Evolutionary conservation across 2,329 filamentous ascomycete genomes (phyloP).

Genomic region (Pseudocercospora fijiensis): DNA sequence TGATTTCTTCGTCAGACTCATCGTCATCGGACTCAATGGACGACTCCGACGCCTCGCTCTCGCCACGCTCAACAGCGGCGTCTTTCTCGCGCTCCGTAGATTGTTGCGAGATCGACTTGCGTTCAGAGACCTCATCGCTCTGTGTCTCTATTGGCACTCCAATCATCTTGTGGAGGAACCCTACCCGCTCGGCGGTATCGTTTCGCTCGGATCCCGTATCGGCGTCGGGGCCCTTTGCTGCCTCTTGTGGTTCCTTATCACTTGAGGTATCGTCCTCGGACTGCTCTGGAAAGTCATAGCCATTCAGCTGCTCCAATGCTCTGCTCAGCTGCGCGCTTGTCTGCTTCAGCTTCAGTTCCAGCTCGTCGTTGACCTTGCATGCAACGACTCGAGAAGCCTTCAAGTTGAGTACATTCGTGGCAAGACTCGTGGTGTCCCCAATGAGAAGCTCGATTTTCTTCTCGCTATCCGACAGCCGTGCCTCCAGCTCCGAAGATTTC

Average conservation of each 20-base stretch:
- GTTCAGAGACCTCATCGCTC: neutral
- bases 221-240: neutral
- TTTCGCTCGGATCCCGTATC: neutral
- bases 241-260: neutral
- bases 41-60: too few relatives aligned
- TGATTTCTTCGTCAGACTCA: neutral
- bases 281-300: neutral
- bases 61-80: too few relatives aligned
- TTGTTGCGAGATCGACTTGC: too few relatives aligned
- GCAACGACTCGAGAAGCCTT: neutral
- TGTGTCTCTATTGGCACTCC: neutral
- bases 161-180: neutral
- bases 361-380: neutral
- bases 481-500: neutral
- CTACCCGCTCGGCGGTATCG: neutral
- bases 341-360: neutral
- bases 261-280: neutral
- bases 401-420: neutral
- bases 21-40: too few relatives aligned
- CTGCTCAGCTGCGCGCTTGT: neutral
- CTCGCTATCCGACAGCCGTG: neutral
- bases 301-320: neutral
- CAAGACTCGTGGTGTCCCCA: neutral
- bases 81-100: too few relatives aligned
- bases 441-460: neutral